phyloP scores from a whole-genome alignment of 148 eudicot genomes.

The Rhododendron molle region DNA sequence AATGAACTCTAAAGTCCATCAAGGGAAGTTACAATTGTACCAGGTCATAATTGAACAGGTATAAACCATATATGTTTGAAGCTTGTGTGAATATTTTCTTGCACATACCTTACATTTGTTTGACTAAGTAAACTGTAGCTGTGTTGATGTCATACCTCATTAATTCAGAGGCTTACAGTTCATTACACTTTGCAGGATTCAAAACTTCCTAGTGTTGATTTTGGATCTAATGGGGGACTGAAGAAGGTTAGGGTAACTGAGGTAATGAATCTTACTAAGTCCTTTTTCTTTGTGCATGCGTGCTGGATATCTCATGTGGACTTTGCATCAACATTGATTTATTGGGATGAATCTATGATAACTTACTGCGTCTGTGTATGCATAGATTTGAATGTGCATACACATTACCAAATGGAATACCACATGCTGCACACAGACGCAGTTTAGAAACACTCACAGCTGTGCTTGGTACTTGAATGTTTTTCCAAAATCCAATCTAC shows the following conservation, averaged over 20 bases:
- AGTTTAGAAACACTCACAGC: background rate
- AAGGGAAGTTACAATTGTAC: background rate
- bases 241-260: conserved; percentile 62
- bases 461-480: background rate
- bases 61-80: background rate
- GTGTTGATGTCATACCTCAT: background rate
- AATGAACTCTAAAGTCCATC: background rate
- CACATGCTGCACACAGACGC: background rate
- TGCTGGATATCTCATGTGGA: conserved; percentile 1
- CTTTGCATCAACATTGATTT: conserved; percentile 4
- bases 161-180: background rate
- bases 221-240: conserved; percentile 57
- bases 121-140: background rate
- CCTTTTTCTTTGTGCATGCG: background rate
- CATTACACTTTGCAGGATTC: conserved; percentile 39
- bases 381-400: background rate
- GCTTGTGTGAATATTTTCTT: background rate
- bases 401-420: background rate
- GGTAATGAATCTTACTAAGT: conserved; percentile 41
- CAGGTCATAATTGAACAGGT: background rate
- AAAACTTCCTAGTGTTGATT: conserved; percentile 57
- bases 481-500: background rate
- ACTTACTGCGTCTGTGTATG: background rate
- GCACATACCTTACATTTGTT: background rate
- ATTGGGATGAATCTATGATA: background rate